Conservation (phyloP, 805 yeast genomes). For the Saccharomyces mikatae region DNA sequence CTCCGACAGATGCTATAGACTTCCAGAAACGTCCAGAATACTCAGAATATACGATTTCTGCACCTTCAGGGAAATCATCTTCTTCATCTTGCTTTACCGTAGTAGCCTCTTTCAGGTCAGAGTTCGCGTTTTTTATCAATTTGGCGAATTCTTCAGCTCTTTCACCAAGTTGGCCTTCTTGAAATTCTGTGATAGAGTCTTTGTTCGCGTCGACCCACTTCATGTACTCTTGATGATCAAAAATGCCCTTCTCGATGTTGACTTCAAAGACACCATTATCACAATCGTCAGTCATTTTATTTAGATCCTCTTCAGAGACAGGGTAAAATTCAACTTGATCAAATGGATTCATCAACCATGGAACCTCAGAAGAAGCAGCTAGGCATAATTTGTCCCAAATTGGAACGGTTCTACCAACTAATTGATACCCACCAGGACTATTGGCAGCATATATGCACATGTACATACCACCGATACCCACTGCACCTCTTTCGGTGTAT, state of each 20-base stretch:
- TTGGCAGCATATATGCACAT: slow-evolving; percentile 98
- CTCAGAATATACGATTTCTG: slow-evolving; percentile 83
- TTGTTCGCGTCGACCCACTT: slow-evolving; percentile 70
- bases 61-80: slow-evolving; percentile 64
- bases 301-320: slow-evolving; percentile 77
- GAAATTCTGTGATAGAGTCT: slow-evolving; percentile 63
- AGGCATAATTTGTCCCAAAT: slow-evolving; percentile 92
- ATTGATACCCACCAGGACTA: slow-evolving; percentile 97
- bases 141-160: slow-evolving; percentile 79
- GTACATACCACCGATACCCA: slow-evolving; percentile 97
- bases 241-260: slow-evolving; percentile 66
- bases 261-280: slow-evolving; percentile 74
- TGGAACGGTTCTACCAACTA: slow-evolving; percentile 93
- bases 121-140: slow-evolving; percentile 72
- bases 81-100: slow-evolving; percentile 37
- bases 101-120: slow-evolving; percentile 55
- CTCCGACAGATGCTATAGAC: slow-evolving; percentile 73
- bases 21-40: slow-evolving; percentile 98
- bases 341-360: slow-evolving; percentile 88
- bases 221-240: slow-evolving; percentile 73
- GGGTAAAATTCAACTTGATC: slow-evolving; percentile 95
- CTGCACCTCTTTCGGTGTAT: slow-evolving; percentile 92
- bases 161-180: slow-evolving; percentile 64
- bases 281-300: slow-evolving; percentile 59
- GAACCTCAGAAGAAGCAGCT: slow-evolving; percentile 52